Base-by-base conservation (phyloP, 768 basidiomycete genomes). In the Lepiota brunneoincarnata region DNA sequence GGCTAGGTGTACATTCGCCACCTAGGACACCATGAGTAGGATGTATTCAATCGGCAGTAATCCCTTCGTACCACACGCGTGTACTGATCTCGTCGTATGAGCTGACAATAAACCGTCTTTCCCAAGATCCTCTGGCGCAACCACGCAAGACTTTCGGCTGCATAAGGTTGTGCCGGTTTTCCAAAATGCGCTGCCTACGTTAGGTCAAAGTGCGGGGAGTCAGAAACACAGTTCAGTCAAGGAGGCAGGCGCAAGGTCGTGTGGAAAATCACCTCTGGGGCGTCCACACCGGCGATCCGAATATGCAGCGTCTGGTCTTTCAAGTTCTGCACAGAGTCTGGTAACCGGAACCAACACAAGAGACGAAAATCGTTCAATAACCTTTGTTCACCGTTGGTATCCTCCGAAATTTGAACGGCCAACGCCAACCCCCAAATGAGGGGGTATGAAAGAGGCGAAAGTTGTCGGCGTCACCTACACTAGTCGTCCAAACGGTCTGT, bases 361-460 rank as follows among this genome's bases (percentile, higher is more conserved):
- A 21, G 26, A 38, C 23, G 31, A 36, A 52, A 38, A 40, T 35
- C 21, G 41, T 15, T 41, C 26, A 54, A 57, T 31, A 44, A 86
- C 87, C 85, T 81, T 83, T 87, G 17, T 67, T 60, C 23, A 67
- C 64, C 3, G 72, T 65, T 0, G 94, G 92, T 35, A 93, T 72
- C 12, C 67, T 64, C 52, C 89, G 78, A 46, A 91, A 75, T 59
- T 85, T 89, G 57, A 91, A 57, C 0, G 88, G 91, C 77, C 83
- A 89, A 20, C 56, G 60, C 44, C 76, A 73, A 75, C 86, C 92
- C 31, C 90, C 87, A 23, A 90, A 64, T 0, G 80, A 76, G 0
- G 95, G 94, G 0, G 86, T 93, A 63, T 98, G 95, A 60, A 84
- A 97, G 26, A 98, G 65, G 23, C 89, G 74, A 67, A 96, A 94